Percentiles rank a stretch among this genome's conserved stretches.
Evolutionary conservation across 768 basidiomycete species (phyloP).

Genomic region (Pleurotus giganteus): DNA sequence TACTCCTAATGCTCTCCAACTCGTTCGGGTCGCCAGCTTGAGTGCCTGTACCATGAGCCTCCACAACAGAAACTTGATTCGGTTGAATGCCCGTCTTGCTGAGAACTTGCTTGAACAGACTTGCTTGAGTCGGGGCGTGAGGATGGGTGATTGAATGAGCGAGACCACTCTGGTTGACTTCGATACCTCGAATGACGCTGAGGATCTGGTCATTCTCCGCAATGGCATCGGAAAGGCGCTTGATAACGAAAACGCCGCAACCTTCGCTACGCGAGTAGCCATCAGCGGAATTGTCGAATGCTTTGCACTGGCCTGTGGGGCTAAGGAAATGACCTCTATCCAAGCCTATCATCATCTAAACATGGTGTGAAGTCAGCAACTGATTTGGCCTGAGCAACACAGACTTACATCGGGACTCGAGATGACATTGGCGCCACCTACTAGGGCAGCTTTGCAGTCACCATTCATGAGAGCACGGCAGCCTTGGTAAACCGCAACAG

Average conservation of each 20-base stretch:
- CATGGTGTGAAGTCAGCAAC: background rate
- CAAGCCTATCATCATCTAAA: constrained; percentile 22
- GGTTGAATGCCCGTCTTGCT: background rate
- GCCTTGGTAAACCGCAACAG: constrained; percentile 67
- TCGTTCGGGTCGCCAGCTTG: constrained; percentile 33
- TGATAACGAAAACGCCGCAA: constrained; percentile 40
- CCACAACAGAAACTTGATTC: background rate
- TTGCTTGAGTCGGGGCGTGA: constrained; percentile 57
- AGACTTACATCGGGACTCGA: constrained; percentile 65
- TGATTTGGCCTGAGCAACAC: background rate
- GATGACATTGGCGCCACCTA: constrained; percentile 71
- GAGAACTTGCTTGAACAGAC: constrained; percentile 37
- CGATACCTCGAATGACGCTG: background rate
- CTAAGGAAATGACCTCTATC: constrained; percentile 69
- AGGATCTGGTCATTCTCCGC: constrained; percentile 2
- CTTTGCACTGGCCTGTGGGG: constrained; percentile 64
- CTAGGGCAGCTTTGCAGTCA: constrained; percentile 71
- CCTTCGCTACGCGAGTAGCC: constrained; percentile 75
- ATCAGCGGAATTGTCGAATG: constrained; percentile 70
- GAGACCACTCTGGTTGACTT: constrained; percentile 14
- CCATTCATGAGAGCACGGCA: constrained; percentile 59
- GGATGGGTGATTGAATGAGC: background rate
- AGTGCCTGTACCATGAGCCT: background rate
- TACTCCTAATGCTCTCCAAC: constrained; percentile 56
- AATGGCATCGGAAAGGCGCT: constrained; percentile 1